These are phyloP conservation scores for Aspergillus tanneri DNA, from an alignment of 2,329 filamentous ascomycete species.

Conservation along the genomic window DNA sequence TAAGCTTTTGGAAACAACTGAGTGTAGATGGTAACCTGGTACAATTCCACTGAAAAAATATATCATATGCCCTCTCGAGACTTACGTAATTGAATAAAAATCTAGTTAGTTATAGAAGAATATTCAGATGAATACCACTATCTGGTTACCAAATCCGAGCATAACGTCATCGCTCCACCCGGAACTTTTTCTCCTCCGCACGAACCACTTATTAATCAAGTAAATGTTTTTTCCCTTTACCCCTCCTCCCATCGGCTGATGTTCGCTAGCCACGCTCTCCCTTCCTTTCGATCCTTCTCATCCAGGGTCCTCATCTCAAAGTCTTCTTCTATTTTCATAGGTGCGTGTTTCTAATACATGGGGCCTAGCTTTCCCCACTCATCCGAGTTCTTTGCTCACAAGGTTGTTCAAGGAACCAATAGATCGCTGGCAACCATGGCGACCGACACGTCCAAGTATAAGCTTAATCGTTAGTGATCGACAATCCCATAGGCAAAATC, in stretches of 20 bases:
- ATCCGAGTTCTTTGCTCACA: constrained; percentile 16
- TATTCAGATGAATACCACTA: no score
- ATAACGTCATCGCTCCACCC: constrained; percentile 21
- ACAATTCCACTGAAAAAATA: no score
- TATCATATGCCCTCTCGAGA: no score
- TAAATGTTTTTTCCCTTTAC: constrained; percentile 7
- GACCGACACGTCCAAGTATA: constrained; percentile 63
- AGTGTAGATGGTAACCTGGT: no score
- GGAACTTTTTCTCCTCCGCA: constrained; percentile 15
- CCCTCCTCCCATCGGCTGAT: constrained; percentile 21
- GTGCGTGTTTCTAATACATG: constrained; percentile 10
- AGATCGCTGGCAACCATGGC: constrained; percentile 49
- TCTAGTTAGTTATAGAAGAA: no score
- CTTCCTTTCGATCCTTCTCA: constrained; percentile 20
- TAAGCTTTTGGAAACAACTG: no score
- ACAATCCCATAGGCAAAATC: not conserved
- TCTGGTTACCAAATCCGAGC: not conserved
- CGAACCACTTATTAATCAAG: constrained; percentile 9
- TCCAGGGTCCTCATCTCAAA: constrained; percentile 26
- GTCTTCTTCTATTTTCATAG: constrained; percentile 18
- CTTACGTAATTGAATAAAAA: no score
- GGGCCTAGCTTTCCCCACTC: constrained; percentile 7
- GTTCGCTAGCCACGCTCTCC: constrained; percentile 21
- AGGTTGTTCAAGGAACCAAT: constrained; percentile 22
- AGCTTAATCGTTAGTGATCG: constrained; percentile 59